These are phyloP conservation scores for Inga leiocalycina DNA, from an alignment of 306 rosid genomes.

Conservation along the genomic window DNA sequence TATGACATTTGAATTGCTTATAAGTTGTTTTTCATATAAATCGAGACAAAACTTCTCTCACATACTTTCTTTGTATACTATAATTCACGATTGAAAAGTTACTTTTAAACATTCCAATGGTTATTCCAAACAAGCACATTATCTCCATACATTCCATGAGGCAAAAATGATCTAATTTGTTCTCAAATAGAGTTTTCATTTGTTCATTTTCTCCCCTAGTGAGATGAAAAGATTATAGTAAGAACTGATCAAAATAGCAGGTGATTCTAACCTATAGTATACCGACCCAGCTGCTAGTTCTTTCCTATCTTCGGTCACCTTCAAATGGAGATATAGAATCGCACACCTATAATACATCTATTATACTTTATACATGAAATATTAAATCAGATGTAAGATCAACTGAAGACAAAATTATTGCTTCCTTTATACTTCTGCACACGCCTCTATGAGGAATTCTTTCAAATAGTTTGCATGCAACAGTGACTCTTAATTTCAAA, in stretches of 20 bases:
- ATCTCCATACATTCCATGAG: not conserved
- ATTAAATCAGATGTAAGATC: not conserved
- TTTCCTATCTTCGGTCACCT: not conserved
- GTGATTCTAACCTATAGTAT: not conserved
- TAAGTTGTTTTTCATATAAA: no score
- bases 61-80: no score
- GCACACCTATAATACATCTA: not conserved
- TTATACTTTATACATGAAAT: not conserved
- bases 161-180: not conserved
- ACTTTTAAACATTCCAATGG: no score
- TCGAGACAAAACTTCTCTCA: no score
- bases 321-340: not conserved
- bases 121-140: no score
- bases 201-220: not conserved
- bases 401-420: not conserved
- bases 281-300: not conserved
- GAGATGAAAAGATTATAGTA: not conserved
- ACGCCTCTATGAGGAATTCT: not conserved
- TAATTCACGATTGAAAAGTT: no score
- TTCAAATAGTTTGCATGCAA: not conserved
- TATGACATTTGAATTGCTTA: no score
- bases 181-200: not conserved
- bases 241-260: not conserved
- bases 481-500: not conserved
- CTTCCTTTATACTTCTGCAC: not conserved